Percentiles rank a stretch among this genome's conserved stretches.
Conservation (phyloP, 352 stramenopile genomes). For the Detonula confervacea region DNA sequence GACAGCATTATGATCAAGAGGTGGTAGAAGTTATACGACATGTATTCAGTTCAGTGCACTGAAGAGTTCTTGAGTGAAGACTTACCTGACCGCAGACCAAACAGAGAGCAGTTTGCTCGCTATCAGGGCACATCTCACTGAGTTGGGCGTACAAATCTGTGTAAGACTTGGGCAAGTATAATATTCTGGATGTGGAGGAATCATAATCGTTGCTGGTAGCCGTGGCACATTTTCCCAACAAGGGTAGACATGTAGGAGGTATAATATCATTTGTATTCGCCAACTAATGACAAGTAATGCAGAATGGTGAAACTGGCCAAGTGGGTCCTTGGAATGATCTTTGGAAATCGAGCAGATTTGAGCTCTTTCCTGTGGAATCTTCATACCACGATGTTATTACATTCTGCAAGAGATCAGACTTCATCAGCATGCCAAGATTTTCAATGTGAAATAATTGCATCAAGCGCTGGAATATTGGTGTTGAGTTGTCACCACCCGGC, state of each 20-base stretch:
- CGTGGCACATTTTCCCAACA: slow-evolving; percentile 36
- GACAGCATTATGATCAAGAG: too few relatives aligned
- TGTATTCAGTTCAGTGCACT: too few relatives aligned
- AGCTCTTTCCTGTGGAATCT: slow-evolving; percentile 36
- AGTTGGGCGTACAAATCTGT: slow-evolving; percentile 85
- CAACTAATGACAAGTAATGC: neutral
- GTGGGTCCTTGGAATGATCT: slow-evolving; percentile 14
- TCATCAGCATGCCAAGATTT: slow-evolving; percentile 55
- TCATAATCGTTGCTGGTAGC: slow-evolving; percentile 9
- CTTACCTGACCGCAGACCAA: slow-evolving; percentile 82
- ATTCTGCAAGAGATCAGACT: slow-evolving; percentile 55
- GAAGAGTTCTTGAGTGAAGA: neutral
- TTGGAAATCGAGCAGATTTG: slow-evolving; percentile 29
- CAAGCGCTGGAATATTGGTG: slow-evolving; percentile 37
- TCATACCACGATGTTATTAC: slow-evolving; percentile 59
- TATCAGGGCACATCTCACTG: slow-evolving; percentile 69
- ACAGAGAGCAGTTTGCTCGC: slow-evolving; percentile 83
- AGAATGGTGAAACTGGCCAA: slow-evolving; percentile 33
- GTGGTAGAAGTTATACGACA: too few relatives aligned
- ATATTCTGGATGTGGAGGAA: slow-evolving; percentile 55
- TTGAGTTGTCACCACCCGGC: slow-evolving; percentile 5
- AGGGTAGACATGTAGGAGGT: slow-evolving; percentile 37
- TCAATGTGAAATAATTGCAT: slow-evolving; percentile 64
- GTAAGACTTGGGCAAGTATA: slow-evolving; percentile 82
- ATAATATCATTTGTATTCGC: slow-evolving; percentile 10